Evolutionary conservation across 371 early-diverging fungal species (phyloP), one percentile per base, ranked within the genome.

Genomic region (Mucor racemosus): DNA sequence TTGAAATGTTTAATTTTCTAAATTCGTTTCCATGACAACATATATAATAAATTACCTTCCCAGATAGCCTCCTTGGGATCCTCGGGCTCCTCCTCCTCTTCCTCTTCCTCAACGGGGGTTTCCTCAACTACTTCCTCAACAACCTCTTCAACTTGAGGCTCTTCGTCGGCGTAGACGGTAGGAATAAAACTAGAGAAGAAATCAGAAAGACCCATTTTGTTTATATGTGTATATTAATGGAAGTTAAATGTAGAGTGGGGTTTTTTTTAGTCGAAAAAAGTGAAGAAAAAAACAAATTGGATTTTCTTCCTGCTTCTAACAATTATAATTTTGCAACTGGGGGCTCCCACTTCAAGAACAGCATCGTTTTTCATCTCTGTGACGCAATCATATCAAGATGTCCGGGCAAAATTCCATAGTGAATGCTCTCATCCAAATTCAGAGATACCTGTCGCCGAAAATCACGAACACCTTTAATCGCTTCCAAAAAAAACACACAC

Each of bases 151-250:
- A 63, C 76, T 33, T 58, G 66, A 31, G 66, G 72, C 36, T 73
- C 76, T 41, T 75, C 75, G 21, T 82, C 82, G 64, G 82, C 82
- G 59, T 75, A 82, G 55, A 78, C 78, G 57, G 83, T 83, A 66
- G 83, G 83, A 50, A 83, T 75, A 67, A 83, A 67, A 71, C 64
- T 80, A 58, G 83, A 73, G 62, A 83, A 78, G 71, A 83, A 73
- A 64, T 83, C 83, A 70, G 77, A 59, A 65, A 83, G 76, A 71
- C 80, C 83, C 83, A 83, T 83, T 53, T 64, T 71, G 31, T 19
- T 50, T 36, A 55, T 41, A 55, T 58, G 34, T 55, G 57, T 67
- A 36, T 33, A 65, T 56, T 60, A 60, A 60, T 59, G 53, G 60
- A 62, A 60, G 19, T 46, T 40, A 58, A 59, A 33, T 53, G 41